Conservation (phyloP, 1,139 yeast species). For the Geotrichum klebahnii region DNA sequence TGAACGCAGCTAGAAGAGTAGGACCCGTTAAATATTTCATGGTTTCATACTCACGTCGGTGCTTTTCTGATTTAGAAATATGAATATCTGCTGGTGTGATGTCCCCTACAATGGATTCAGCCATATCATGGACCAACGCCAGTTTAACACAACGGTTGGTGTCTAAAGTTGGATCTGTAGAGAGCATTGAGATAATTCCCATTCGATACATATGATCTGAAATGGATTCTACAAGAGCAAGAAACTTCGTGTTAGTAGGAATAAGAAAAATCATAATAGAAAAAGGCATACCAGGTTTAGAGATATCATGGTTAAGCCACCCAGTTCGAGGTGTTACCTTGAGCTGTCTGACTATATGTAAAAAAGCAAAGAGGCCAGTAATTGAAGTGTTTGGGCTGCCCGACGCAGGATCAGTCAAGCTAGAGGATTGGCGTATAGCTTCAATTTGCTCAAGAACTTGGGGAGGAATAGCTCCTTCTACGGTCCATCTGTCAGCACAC, state of each 20-base stretch:
- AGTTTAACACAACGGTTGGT: conserved; percentile 70
- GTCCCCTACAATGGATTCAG: conserved; percentile 91
- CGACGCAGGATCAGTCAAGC: neutral
- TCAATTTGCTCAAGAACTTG: conserved; percentile 11
- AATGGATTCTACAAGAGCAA: conserved; percentile 58
- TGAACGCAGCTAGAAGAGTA: conserved; percentile 56
- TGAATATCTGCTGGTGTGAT: conserved; percentile 75
- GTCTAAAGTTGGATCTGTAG: conserved; percentile 50
- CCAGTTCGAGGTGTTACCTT: conserved; percentile 88
- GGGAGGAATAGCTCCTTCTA: no score
- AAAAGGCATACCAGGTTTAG: conserved; percentile 42
- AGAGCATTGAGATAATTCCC: conserved; percentile 76
- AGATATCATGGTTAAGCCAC: conserved; percentile 77
- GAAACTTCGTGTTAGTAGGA: conserved; percentile 11
- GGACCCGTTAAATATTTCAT: conserved; percentile 58
- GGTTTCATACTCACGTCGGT: conserved; percentile 72
- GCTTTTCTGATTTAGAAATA: conserved; percentile 67
- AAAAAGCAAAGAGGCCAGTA: conserved; percentile 43
- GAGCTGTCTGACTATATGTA: conserved; percentile 69
- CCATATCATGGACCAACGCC: conserved; percentile 88
- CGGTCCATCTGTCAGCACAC: no score
- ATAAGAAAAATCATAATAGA: conserved; percentile 13
- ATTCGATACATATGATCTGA: conserved; percentile 97
- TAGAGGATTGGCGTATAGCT: conserved; percentile 3
- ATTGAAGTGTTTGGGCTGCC: no score